phyloP scores from a whole-genome alignment of 345 rosid species.

The Eucalyptus lansdowneana region DNA sequence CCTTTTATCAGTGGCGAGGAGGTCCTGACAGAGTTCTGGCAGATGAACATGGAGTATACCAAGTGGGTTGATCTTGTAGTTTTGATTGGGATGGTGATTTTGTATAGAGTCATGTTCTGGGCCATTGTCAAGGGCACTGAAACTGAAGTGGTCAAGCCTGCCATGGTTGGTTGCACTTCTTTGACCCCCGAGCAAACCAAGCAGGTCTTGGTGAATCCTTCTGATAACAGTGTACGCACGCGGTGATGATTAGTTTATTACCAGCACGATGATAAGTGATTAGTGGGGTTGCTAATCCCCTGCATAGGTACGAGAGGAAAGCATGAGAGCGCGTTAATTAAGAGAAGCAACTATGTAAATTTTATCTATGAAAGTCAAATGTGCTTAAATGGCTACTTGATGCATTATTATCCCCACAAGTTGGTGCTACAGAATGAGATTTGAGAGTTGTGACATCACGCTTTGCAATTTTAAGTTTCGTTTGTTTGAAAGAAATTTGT shows the following conservation, averaged over 20 bases:
- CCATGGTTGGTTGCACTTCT: neutral
- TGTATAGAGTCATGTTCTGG: neutral
- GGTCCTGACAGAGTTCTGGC: constrained; percentile 1
- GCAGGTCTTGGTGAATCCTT: neutral
- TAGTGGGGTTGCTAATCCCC: neutral
- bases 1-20: constrained; percentile 12
- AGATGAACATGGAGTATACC: neutral
- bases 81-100: neutral
- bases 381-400: neutral
- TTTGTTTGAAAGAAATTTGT: neutral
- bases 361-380: neutral
- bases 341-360: neutral
- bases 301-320: neutral
- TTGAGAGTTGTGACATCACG: neutral
- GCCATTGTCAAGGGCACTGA: neutral
- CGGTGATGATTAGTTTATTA: neutral
- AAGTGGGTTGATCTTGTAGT: constrained; percentile 21
- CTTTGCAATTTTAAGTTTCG: neutral
- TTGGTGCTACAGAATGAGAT: neutral
- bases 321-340: neutral
- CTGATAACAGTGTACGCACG: neutral
- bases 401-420: neutral
- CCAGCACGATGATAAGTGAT: neutral
- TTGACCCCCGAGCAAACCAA: neutral
- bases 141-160: neutral